A percentile compares a stretch with the other conserved stretches of the same genome.
Evolutionary conservation across 129 eudicot species (phyloP).

Genomic region (Flaveria bidentis): DNA sequence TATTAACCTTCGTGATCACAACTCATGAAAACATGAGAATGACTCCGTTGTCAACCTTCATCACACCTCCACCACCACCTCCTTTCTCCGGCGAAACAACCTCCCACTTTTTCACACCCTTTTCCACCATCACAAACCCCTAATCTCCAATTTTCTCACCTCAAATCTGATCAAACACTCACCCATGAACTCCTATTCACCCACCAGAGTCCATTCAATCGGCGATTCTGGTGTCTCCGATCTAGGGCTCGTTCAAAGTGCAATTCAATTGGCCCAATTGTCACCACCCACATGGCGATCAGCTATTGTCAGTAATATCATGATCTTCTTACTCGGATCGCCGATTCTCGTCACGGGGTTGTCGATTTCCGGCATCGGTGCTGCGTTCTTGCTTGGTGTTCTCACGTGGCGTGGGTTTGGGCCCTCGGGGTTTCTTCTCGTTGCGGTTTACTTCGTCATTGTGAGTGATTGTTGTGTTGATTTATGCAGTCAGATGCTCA

Average conservation of each 20-base stretch:
- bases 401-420: conserved; percentile 97
- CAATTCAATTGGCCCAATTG: conserved; percentile 52
- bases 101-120: neutral
- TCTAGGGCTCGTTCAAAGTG: conserved; percentile 47
- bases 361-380: conserved; percentile 66
- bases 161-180: conserved; percentile 11
- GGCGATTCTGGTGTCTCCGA: conserved; percentile 22
- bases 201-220: conserved; percentile 37
- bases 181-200: conserved; percentile 26
- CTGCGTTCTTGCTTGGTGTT: conserved; percentile 94
- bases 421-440: conserved; percentile 84
- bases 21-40: conserved; percentile 17
- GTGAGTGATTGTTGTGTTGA: conserved; percentile 41
- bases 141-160: neutral
- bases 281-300: conserved; percentile 91
- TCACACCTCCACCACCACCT: conserved; percentile 17
- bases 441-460: conserved; percentile 73
- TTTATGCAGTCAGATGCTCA: too few species aligned
- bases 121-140: conserved; percentile 12
- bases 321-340: conserved; percentile 71
- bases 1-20: neutral
- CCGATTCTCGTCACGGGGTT: conserved; percentile 78
- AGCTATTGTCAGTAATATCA: conserved; percentile 55
- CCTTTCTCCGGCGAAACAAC: conserved; percentile 15
- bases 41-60: neutral